These are phyloP conservation scores for Colletotrichum lini DNA, from an alignment of 2,329 filamentous ascomycete genomes.

Conservation along the genomic window DNA sequence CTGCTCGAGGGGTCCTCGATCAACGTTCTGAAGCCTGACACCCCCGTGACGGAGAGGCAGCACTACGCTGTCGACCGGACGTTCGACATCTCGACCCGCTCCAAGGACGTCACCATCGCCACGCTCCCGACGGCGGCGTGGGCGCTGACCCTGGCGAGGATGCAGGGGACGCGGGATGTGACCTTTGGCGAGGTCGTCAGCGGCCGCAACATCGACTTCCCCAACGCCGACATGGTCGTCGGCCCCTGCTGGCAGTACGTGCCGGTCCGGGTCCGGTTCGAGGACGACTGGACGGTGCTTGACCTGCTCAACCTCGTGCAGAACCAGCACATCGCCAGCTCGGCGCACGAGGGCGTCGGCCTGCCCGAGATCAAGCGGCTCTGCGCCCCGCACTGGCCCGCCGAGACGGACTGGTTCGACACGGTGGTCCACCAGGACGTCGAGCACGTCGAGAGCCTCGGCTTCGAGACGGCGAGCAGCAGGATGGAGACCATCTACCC, in stretches of 20 bases:
- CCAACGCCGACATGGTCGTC: constrained; percentile 68
- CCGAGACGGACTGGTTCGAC: constrained; percentile 62
- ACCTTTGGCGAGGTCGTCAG: constrained; percentile 77
- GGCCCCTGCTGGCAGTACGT: constrained; percentile 79
- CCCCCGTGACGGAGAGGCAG: constrained; percentile 53
- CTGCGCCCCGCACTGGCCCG: constrained; percentile 61
- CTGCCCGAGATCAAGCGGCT: constrained; percentile 66
- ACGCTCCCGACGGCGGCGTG: constrained; percentile 78
- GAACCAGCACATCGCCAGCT: constrained; percentile 69
- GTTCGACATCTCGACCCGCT: constrained; percentile 62
- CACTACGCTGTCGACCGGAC: constrained; percentile 60
- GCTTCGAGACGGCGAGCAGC: constrained; percentile 52
- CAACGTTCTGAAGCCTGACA: constrained; percentile 55
- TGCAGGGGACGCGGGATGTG: constrained; percentile 67
- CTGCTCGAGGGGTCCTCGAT: constrained; percentile 71
- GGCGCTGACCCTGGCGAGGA: constrained; percentile 73
- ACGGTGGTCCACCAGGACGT: constrained; percentile 73
- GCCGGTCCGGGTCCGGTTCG: constrained; percentile 72
- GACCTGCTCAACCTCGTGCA: constrained; percentile 69
- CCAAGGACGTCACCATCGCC: constrained; percentile 71
- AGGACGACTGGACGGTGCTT: constrained; percentile 62
- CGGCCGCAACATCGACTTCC: constrained; percentile 72
- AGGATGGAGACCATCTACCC: constrained; percentile 72
- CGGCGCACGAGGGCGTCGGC: constrained; percentile 68
- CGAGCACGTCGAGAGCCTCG: constrained; percentile 71